Conservation (phyloP, 208 protist genomes). For the Tritrichomonas foetus region DNA sequence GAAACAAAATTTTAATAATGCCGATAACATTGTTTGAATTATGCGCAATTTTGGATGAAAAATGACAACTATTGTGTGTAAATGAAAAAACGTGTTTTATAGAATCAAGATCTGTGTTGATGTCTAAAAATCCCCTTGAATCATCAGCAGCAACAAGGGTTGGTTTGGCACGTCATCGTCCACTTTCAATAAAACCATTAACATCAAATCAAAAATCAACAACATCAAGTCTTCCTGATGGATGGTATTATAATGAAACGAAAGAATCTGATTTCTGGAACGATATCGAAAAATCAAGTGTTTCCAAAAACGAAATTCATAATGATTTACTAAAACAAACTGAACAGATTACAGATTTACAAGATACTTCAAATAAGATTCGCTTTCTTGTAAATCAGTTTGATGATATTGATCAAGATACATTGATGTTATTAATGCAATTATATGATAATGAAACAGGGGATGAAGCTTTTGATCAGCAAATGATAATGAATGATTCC, state of each 20-base stretch:
- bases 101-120: too few relatives aligned
- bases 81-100: too few relatives aligned
- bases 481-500: background rate
- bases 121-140: too few relatives aligned
- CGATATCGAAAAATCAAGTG: background rate
- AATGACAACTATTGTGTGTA: too few relatives aligned
- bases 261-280: background rate
- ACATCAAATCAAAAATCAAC: background rate
- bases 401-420: conserved; percentile 22
- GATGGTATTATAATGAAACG: background rate
- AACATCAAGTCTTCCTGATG: background rate
- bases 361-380: background rate
- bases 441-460: background rate
- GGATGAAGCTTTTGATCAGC: background rate
- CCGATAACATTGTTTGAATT: too few relatives aligned
- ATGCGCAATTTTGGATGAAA: too few relatives aligned
- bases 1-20: too few relatives aligned
- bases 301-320: background rate
- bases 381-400: background rate
- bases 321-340: background rate
- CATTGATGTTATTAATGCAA: background rate
- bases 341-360: background rate
- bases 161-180: background rate
- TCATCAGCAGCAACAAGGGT: too few relatives aligned
- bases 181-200: background rate